Percentiles rank a stretch among this genome's conserved stretches.
Evolutionary conservation across 306 rosid genomes (phyloP).

Genomic region (Medicago lupulina): DNA sequence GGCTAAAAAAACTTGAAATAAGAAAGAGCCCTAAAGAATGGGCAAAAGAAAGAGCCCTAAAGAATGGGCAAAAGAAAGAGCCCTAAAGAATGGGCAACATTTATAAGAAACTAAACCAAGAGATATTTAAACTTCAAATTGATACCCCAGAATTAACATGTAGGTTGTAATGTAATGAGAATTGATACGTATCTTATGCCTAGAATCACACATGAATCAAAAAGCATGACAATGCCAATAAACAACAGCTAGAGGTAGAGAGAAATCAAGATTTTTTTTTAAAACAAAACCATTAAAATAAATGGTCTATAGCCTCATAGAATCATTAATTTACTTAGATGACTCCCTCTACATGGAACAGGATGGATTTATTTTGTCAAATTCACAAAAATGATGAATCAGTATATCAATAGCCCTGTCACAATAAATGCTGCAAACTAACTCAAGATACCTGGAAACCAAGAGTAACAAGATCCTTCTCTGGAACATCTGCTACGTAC

Average conservation of each 20-base stretch:
- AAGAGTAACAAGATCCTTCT: constrained; percentile 91
- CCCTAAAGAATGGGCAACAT: constrained; percentile 5
- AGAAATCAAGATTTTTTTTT: not conserved
- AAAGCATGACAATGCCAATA: not conserved
- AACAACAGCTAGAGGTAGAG: not conserved
- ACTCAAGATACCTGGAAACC: constrained; percentile 82
- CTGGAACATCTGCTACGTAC: constrained; percentile 90
- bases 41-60: constrained; percentile 10
- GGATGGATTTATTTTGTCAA: constrained; percentile 14
- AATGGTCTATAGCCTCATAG: not conserved
- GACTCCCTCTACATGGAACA: not conserved
- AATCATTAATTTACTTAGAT: not conserved
- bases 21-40: constrained; percentile 4
- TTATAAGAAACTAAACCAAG: constrained; percentile 10
- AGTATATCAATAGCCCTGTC: constrained; percentile 14
- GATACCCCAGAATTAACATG: constrained; percentile 16
- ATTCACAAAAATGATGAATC: constrained; percentile 17
- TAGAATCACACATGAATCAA: not conserved
- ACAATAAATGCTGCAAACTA: constrained; percentile 30
- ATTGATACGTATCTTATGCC: not conserved
- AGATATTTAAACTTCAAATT: no score
- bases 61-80: no score
- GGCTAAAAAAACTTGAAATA: constrained; percentile 15
- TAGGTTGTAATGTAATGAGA: constrained; percentile 15
- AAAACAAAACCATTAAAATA: constrained; percentile 12